Evolutionary conservation across 2,329 filamentous ascomycete species (phyloP).

Genomic region (Knoxdaviesia capensis): DNA sequence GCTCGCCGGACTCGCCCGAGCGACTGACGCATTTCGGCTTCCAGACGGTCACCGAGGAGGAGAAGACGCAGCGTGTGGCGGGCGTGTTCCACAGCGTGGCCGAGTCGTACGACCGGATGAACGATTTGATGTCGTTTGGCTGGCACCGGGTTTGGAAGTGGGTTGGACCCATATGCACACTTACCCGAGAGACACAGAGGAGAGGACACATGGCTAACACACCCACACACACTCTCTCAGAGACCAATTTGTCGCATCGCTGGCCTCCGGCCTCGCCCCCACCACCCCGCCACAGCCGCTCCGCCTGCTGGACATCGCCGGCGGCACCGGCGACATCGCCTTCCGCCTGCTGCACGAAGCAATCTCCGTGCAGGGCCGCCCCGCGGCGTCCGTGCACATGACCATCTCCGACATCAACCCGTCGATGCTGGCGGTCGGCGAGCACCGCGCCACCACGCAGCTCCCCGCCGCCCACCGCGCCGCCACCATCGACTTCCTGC

Average conservation of each 20-base stretch:
- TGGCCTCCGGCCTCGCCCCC: conserved; percentile 56
- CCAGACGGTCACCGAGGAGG: conserved; percentile 58
- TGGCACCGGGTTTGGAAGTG: conserved; percentile 90
- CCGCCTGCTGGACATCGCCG: conserved; percentile 86
- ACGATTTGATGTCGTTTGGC: conserved; percentile 95
- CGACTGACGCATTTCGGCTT: conserved; percentile 80
- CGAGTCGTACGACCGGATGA: conserved; percentile 92
- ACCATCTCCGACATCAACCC: conserved; percentile 94
- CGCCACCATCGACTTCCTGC: conserved; percentile 49
- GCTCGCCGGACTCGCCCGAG: conserved; percentile 3
- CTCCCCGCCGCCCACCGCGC: conserved; percentile 33
- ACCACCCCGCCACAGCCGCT: conserved; percentile 25
- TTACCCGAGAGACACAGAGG: neutral
- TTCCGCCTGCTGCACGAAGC: conserved; percentile 89
- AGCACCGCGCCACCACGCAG: conserved; percentile 46
- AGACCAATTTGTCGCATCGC: conserved; percentile 79
- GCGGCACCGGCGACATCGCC: conserved; percentile 92
- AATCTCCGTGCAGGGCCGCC: conserved; percentile 59
- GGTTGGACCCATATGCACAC: conserved; percentile 8
- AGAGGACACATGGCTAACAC: neutral
- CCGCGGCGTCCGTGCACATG: conserved; percentile 46
- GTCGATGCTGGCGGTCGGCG: conserved; percentile 78
- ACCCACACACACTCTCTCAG: conserved; percentile 11
- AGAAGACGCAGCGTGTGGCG: conserved; percentile 56
- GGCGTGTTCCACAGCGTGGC: conserved; percentile 91